Evolutionary conservation across 208 protist species (phyloP), one percentile per base, ranked within the genome.

Genomic region (Acanthamoeba rhysodes): DNA sequence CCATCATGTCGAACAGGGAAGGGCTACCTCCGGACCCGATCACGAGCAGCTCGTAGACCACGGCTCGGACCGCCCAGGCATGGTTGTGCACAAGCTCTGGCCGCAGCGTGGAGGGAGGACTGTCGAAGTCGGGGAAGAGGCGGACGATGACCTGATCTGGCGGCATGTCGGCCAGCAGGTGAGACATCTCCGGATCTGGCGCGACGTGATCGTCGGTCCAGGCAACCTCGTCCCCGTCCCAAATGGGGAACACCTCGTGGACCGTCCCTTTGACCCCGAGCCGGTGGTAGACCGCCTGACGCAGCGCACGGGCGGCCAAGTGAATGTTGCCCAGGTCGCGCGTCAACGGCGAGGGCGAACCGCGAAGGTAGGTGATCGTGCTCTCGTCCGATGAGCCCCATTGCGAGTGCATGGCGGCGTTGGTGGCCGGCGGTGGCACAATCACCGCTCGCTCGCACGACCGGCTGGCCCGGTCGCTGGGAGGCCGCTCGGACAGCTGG

Each of bases 261-360:
- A 85, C 78, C 6, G 78, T 85, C 32, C 78, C 78, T 27, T 48
- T 85, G 37, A 85, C 27, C 37, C 78, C 48, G 34, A 85, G 37
- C 20, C 41, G 78, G 32, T 85, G 78, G 78, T 85, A 85, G 22
- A 85, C 78, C 48, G 78, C 78, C 48, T 85, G 78, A 57, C 78
- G 78, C 78, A 85, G 48, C 48, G 22, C 2, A 8, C 78, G 78
- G 27, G 41, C 78, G 37, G 41, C 27, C 2, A 85, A n/a, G 78
- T 85, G 78, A n/a, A 85, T 48, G 78, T 85, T 85, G 78, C 78
- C 78, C 34, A 85, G 48, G 41, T 85, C 41, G 78, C 78, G 78
- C 41, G 78, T 85, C 37, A 85, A 29, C 32, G 78, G 78, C 78
- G 78, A 85, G 41, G 78, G 78, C 3, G 78, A 85, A n/a, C 78